Percentiles rank a stretch among this genome's conserved stretches.
Conservation (phyloP, 495 filamentous ascomycete genomes). For the Collariella sp. region DNA sequence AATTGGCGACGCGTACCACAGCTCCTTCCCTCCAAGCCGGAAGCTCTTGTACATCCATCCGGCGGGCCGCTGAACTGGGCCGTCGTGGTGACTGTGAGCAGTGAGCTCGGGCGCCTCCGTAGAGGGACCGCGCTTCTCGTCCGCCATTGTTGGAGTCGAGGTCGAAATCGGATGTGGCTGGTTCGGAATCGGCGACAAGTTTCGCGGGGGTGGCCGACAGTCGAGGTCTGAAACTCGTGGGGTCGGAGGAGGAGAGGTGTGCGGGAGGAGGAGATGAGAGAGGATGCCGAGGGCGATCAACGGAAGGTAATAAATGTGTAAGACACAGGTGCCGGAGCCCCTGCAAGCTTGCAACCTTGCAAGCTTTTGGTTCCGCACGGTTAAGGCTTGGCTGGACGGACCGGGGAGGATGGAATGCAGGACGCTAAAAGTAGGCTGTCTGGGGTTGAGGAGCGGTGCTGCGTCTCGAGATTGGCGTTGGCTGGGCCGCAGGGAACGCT, state of each 20-base stretch:
- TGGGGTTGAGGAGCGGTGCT: background rate
- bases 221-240: too few relatives aligned
- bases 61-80: constrained; percentile 24
- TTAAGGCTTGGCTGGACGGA: background rate
- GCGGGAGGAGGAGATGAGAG: background rate
- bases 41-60: constrained; percentile 65
- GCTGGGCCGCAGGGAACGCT: background rate
- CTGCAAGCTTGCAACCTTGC: too few relatives aligned
- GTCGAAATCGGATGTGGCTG: background rate
- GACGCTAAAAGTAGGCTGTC: background rate
- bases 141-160: constrained; percentile 9
- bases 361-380: background rate
- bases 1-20: constrained; percentile 71
- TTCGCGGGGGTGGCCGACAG: background rate
- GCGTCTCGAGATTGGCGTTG: background rate
- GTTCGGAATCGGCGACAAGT: background rate
- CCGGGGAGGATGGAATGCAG: background rate
- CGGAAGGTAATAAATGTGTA: background rate
- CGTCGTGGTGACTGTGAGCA: background rate
- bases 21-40: constrained; percentile 43
- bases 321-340: background rate
- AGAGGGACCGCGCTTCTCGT: constrained; percentile 5
- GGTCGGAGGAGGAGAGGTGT: background rate
- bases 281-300: too few relatives aligned
- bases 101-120: constrained; percentile 6